Conservation (phyloP, 139 green algal species). For the Gonium pectorale region DNA sequence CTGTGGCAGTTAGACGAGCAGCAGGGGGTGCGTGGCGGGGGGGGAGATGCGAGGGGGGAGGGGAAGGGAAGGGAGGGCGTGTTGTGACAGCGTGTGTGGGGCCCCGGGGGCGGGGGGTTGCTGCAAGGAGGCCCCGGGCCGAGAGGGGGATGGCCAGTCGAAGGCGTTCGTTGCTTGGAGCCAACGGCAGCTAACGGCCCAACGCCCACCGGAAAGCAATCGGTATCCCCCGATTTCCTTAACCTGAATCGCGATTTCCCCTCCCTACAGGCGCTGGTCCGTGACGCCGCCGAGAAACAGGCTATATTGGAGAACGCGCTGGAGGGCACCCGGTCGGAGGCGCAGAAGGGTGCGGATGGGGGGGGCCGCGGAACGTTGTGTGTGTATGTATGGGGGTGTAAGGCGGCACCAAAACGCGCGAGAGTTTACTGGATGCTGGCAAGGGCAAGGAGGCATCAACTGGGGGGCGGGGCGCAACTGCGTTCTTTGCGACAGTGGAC, state of each 20-base stretch:
- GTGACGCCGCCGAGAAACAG: slow-evolving; percentile 5
- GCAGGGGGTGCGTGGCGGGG: neutral
- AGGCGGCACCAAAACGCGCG: no score
- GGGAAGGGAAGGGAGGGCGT: no score
- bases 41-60: no score
- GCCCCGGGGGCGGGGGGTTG: neutral
- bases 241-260: neutral
- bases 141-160: neutral
- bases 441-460: no score
- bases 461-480: no score
- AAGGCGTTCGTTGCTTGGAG: neutral
- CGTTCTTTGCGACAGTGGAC: no score
- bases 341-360: slow-evolving; percentile 12
- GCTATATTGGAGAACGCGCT: neutral
- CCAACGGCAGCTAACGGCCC: neutral
- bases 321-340: slow-evolving; percentile 4
- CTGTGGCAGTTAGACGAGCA: slow-evolving; percentile 50
- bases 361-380: neutral
- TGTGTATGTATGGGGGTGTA: neutral
- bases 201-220: neutral
- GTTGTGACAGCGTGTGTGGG: no score
- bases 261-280: neutral
- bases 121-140: neutral
- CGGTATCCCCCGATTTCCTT: neutral
- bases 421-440: no score